Percentiles rank a stretch among this genome's conserved stretches.
These are phyloP conservation scores for Pseudonitzschia multiseries DNA, from an alignment of 108 stramenopile genomes.

Conservation along the genomic window DNA sequence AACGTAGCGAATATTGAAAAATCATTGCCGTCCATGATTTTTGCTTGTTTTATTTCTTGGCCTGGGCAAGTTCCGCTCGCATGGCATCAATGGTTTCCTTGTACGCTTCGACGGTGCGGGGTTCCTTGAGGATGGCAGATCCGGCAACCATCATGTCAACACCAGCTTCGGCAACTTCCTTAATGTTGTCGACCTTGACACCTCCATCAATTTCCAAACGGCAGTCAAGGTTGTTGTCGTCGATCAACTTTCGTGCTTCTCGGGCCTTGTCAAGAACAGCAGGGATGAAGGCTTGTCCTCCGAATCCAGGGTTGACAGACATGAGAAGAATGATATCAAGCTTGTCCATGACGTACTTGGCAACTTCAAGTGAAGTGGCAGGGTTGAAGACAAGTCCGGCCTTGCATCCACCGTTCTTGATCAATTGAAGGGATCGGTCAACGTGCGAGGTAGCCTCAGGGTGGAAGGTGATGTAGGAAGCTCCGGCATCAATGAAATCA, in stretches of 20 bases:
- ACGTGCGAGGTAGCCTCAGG: constrained; percentile 96
- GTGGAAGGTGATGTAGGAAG: constrained; percentile 99
- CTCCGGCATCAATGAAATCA: constrained; percentile 96
- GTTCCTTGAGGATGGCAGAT: constrained; percentile 94
- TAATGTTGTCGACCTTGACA: constrained; percentile 92
- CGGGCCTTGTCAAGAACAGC: constrained; percentile 88
- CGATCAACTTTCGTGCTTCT: constrained; percentile 95
- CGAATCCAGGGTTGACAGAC: constrained; percentile 98
- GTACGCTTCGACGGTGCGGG: constrained; percentile 94
- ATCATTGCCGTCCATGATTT: not conserved
- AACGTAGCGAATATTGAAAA: not conserved
- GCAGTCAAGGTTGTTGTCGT: constrained; percentile 94
- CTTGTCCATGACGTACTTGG: constrained; percentile 95
- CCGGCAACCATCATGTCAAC: constrained; percentile 99
- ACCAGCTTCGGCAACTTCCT: constrained; percentile 95
- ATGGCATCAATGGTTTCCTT: constrained; percentile 94
- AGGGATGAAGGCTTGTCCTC: constrained; percentile 97
- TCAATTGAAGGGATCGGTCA: constrained; percentile 94
- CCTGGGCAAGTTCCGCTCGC: constrained; percentile 89
- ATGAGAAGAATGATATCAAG: constrained; percentile 98
- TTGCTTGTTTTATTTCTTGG: constrained; percentile 3
- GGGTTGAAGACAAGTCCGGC: constrained; percentile 99
- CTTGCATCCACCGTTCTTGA: constrained; percentile 94
- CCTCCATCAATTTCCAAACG: constrained; percentile 97
- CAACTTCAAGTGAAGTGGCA: constrained; percentile 86